Base-by-base conservation (phyloP, 164 flowering plant genomes). In the Magnolia changhungtana region DNA sequence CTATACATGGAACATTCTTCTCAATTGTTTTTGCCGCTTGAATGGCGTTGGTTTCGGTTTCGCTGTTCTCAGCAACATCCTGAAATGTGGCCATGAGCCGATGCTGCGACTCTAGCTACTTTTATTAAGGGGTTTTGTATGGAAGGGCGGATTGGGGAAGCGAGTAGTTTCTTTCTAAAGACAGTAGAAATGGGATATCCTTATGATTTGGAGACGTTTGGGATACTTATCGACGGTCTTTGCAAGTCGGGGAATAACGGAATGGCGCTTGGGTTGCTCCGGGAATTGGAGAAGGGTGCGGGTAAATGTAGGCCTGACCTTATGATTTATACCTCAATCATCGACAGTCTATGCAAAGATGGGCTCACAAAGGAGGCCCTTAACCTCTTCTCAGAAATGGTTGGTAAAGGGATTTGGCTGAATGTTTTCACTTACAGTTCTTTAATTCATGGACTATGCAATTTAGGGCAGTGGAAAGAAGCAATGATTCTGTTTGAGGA, bases 221-320 rank as follows among this genome's bases (percentile, higher is more conserved):
- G 64, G n/a, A 61, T 61, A 4, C 64, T 61, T 3, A 20, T 61
- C 18, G 20, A 61, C 20, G 64, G n/a, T 19, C 64, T 61, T 61
- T 16, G n/a, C 18, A 61, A 61, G 20, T 16, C 20, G n/a, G 64
- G 64, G 20, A 61, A 61, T 14, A 20, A 7, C 20, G 64, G 64
- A 61, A 61, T 61, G 64, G 64, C 18, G 64, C 64, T 61, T 61
- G 64, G 64, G 20, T 61, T 61, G 64, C 64, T 61, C 64, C 18
- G 64, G 64, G n/a, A 4, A 61, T 13, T 14, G 21, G 64, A 61
- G 64, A 61, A 31, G 4, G 37, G 37, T 31, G 37, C 4, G 64
- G 20, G 7, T 61, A n/a, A 20, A 18, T 61, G 20, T 61, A 61
- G 19, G 7, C 21, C 16, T 18, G 4, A n/a, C 23, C 37, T 31